These are phyloP conservation scores for Chlamydomonas schloesseri DNA, from an alignment of 139 green algal species.

Conservation along the genomic window DNA sequence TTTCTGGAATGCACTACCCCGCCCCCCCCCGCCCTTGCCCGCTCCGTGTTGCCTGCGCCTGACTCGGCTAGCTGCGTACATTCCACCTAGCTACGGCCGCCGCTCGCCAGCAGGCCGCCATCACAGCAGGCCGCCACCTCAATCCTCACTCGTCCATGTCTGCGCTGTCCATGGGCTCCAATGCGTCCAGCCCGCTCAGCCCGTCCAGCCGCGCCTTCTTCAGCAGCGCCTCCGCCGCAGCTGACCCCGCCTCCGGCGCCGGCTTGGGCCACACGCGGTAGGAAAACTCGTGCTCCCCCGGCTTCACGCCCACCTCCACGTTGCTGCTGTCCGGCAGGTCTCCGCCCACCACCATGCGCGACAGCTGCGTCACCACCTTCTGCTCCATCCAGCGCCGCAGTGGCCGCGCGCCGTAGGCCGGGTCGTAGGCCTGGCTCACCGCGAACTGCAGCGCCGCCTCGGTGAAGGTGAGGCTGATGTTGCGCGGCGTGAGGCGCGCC, in stretches of 20 bases:
- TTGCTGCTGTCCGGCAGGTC: conserved; percentile 57
- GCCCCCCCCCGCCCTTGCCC: no score
- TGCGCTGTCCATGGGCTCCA: background rate
- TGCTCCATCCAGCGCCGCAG: conserved; percentile 80
- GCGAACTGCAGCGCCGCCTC: conserved; percentile 70
- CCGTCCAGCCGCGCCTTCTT: background rate
- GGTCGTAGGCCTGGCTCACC: conserved; percentile 65
- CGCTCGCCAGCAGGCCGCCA: no score
- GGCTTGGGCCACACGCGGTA: background rate
- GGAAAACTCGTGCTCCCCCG: background rate
- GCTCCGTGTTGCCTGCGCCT: no score
- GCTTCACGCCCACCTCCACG: background rate
- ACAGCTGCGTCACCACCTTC: conserved; percentile 69
- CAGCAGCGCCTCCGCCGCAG: background rate
- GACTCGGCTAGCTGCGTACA: no score
- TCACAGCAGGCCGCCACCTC: no score
- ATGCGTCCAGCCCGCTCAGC: background rate
- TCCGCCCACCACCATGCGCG: conserved; percentile 69
- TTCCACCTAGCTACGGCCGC: no score
- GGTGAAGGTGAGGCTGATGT: conserved; percentile 42
- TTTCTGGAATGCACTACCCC: no score
- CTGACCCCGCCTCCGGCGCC: background rate
- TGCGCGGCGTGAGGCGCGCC: conserved; percentile 33
- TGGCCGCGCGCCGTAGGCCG: conserved; percentile 68
- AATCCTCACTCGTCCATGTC: background rate